Evolutionary conservation across 177 flowering plant species (phyloP), one percentile per base, ranked within the genome.

Genomic region (Vitis hybrid): DNA sequence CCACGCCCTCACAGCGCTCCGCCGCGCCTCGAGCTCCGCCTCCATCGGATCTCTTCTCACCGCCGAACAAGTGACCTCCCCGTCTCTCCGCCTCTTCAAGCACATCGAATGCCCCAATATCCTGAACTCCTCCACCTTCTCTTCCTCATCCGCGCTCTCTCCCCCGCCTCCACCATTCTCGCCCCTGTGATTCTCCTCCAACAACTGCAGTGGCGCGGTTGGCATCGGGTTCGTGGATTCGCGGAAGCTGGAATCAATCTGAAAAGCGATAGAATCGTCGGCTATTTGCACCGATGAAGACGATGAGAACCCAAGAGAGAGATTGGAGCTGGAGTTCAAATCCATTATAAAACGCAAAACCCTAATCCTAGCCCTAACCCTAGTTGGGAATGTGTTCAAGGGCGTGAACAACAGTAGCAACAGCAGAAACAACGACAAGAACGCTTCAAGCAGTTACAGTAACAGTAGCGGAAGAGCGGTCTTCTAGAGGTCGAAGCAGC

Each of bases 71-170:
- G 76, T 48, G 3, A 85, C 65, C 10, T 75, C 79, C 12, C 71
- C 10, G 26, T 79, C 88, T 14, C 83, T 73, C 49, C 62, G 64
- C 58, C 87, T 66, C 71, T 86, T 86, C 66, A 86, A 51, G 70
- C 85, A 84, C 84, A 86, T 68, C 0, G 83, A 73, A 66, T 86
- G 88, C 12, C 90, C 90, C n/a, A 83, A 33, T 49, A 86, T 70
- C 9, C 77, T 72, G 53, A 86, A 80, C 76, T 86, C 83, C 62
- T 81, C 81, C 19, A 69, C 79, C 0, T 65, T 81, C 1, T 49
- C 65, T 13, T 64, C 63, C 4, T n/a, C 26, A 22, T 70, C 73
- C 29, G 51, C 67, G 49, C 49, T 33, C 2, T 51, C 75, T 6
- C 69, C 72, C 15, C 64, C 55, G 16, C 19, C 60, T 11, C 5